Evolutionary conservation across 495 filamentous ascomycete genomes (phyloP), one percentile per base, ranked within the genome.

Genomic region (Aspergillus sclerotiicarbonarius): DNA sequence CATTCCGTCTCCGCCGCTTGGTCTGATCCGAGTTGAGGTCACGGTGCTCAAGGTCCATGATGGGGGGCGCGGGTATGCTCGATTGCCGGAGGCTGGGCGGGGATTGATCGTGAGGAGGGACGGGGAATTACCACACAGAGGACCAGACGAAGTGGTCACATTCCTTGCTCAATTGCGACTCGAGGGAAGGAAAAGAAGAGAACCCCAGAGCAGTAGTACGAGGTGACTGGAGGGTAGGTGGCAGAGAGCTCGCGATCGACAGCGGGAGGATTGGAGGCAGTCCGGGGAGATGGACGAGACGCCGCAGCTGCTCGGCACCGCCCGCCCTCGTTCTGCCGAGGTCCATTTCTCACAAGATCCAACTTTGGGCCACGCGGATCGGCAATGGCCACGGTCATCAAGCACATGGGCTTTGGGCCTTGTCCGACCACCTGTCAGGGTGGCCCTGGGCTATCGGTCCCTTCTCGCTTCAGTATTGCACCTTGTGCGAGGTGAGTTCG

Each of bases 31-130:
- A 70, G 61, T 61, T 67, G 54, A 68, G 63, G 29, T 66, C 66
- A 58, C 68, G 71, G 32, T 64, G 68, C 47, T 72, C 73, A 49
- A 71, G 59, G 60, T 76, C 75, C 75, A 77, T 77, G 35, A 55
- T 58, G 54, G 61, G 49, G 59, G 57, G 61, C 18, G 60, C 58
- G 60, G 61, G 48, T 29, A 30, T 47, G 51, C n/a, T 56, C 49
- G 10, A 56, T 68, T 70, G 63, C 67, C 58, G 65, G 57, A 63
- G 66, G 61, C 56, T 44, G 54, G 51, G 49, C 47, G 58, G 54
- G 59, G 41, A 58, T 50, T 52, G 30, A 39, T 29, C 21, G 25
- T 48, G 46, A 48, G 32, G 12, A 53, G 43, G 35, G 41, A 35
- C 8, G 4, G 25, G 16, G 10, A 55, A 56, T 62, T 35, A 60